Base-by-base conservation (phyloP, 2,329 filamentous ascomycete species). In the Lasiodiplodia sp. region DNA sequence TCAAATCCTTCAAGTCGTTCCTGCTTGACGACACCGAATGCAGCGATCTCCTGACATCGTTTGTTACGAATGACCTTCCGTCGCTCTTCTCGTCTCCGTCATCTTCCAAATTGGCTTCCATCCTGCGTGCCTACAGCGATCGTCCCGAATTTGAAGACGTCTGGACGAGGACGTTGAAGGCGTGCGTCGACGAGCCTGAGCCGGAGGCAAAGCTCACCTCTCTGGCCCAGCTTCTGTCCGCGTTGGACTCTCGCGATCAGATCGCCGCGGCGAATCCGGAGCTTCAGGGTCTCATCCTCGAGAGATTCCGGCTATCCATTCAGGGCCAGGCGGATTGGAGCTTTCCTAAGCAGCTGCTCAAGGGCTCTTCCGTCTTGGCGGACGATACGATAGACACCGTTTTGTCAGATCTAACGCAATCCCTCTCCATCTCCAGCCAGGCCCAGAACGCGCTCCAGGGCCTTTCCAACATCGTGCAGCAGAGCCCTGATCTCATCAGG, bases 41-140 rank as follows among this genome's bases (percentile, higher is more conserved):
- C 14, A 78, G 83, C 4, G 74, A 81, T 3, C 66, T 75, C 5
- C 68, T 84, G 0, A 70, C 76, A 4, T 49, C 62, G 0, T 88
- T 92, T 52, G 79, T 91, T 4, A 78, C 83, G 23, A 81, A 87
- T 1, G 82, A 89, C 70, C 82, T 91, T 16, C 82, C 86, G 0
- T 79, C 82, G 1, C 80, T 96, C 18, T 79, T 94, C 2, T 79
- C 86, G 2, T 94, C 92, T 0, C 87, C 91, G 0, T 94, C 93
- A 1, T 87, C 88, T 0, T 79, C 86, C 2, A 86, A 90, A 63
- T 78, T 97, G 0, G 82, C 94, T 8, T 86, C 89, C 0, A 87
- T 89, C 12, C 81, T 97, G 0, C 86, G 89, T 58, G 78, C 86
- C 0, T 81, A 79, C 31, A 73, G 75, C 5, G 71, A 75, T 1